A percentile compares a stretch with the other conserved stretches of the same genome.
Evolutionary conservation across 768 basidiomycete species (phyloP).

Genomic region (Trametes cubensis): DNA sequence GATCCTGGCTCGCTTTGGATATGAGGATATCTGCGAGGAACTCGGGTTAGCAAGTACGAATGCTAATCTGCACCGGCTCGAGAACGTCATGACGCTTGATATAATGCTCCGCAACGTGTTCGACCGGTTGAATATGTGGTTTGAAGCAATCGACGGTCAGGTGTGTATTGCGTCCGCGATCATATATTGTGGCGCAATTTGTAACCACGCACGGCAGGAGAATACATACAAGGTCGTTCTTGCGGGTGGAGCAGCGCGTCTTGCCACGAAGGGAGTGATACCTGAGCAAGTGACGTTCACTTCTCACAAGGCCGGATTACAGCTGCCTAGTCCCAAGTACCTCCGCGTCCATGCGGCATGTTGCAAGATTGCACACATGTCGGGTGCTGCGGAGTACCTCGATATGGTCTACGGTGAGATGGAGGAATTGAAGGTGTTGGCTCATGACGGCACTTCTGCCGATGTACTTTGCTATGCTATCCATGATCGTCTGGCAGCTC

Average conservation of each 20-base stretch:
- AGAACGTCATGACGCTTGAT: conserved; percentile 7
- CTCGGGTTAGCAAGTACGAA: not conserved
- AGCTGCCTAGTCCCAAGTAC: conserved; percentile 6
- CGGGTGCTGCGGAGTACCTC: conserved; percentile 1
- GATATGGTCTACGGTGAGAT: not conserved
- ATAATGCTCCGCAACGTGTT: not conserved
- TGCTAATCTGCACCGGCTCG: conserved; percentile 2
- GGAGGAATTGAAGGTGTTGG: conserved; percentile 4
- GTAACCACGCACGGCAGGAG: not conserved
- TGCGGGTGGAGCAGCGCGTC: not conserved
- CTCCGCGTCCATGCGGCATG: conserved; percentile 10
- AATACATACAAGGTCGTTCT: conserved; percentile 5
- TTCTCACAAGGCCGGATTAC: not conserved
- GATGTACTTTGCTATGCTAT: not conserved
- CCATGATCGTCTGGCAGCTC: not conserved
- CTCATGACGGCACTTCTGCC: not conserved
- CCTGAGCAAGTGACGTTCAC: conserved; percentile 3
- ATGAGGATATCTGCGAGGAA: conserved; percentile 1
- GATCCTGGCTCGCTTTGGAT: conserved; percentile 1
- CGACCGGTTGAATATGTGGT: conserved; percentile 1
- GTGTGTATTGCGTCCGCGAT: not conserved
- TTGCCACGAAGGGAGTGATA: not conserved
- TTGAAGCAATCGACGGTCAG: not conserved
- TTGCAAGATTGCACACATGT: conserved; percentile 8
- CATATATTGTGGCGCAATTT: not conserved